Conservation (phyloP, 305 asterid species). For the Fraxinus latifolia region DNA sequence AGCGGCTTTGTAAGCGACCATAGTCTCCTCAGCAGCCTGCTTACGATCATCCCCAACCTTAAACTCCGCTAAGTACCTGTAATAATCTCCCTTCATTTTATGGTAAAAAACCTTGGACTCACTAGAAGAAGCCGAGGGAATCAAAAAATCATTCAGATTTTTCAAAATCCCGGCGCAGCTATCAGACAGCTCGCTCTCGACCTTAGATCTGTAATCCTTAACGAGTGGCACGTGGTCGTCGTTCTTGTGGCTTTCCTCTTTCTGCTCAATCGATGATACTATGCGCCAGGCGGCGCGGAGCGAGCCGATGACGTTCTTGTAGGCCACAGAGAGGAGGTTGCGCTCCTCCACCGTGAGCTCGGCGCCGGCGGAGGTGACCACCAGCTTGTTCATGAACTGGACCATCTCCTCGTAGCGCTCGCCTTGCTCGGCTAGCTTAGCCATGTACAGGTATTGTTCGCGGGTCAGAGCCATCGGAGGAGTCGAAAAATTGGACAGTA, state of each 20-base stretch:
- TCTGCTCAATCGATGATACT: conserved; percentile 58
- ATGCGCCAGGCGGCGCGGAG: conserved; percentile 68
- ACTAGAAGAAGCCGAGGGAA: conserved; percentile 42
- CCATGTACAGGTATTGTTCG: conserved; percentile 58
- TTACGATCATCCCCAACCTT: conserved; percentile 54
- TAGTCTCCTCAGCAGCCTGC: conserved; percentile 61
- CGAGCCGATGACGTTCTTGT: conserved; percentile 71
- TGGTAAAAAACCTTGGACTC: conserved; percentile 59
- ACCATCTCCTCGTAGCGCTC: conserved; percentile 76
- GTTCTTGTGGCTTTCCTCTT: conserved; percentile 63
- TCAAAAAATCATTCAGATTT: conserved; percentile 34
- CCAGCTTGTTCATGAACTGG: conserved; percentile 59
- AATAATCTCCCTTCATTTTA: conserved; percentile 71
- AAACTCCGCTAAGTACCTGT: conserved; percentile 58
- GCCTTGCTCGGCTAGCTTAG: conserved; percentile 64
- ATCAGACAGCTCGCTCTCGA: conserved; percentile 47
- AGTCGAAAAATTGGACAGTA: no score
- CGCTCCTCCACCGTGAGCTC: conserved; percentile 63
- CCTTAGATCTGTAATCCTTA: conserved; percentile 63
- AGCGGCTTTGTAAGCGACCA: conserved; percentile 63
- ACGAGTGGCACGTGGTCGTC: conserved; percentile 57
- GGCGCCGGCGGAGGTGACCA: conserved; percentile 24
- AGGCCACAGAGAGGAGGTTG: conserved; percentile 65
- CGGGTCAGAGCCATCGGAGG: conserved; percentile 32
- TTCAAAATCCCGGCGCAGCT: conserved; percentile 52